Evolutionary conservation across 139 green algal genomes (phyloP), one percentile per base, ranked within the genome.

Genomic region (Chlorella sp.): DNA sequence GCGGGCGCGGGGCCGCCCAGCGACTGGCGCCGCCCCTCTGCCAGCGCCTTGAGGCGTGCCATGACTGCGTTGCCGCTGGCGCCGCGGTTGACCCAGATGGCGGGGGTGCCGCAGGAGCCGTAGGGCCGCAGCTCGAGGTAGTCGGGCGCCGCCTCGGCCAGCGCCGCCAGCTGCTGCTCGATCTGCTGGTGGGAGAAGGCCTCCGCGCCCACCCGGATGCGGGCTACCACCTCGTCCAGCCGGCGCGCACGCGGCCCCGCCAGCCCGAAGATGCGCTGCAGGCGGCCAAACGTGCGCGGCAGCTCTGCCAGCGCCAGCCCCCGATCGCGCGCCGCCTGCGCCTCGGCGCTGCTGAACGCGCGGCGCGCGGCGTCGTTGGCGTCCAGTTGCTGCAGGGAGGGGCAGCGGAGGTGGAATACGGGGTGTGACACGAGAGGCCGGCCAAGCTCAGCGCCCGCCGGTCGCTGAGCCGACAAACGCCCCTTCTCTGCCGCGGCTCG

Each of bases 231-330:
- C 8, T 82, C 67, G 2, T 41, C 17, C 40, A 82, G 46, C 58
- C 74, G 79, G 6, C 82, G 56, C 2, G 68, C 74, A 12, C 59
- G 68, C 0, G 80, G 74, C 7, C 80, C 80, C 60, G 50, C 31
- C n/a, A 14, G 3, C 35, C 80, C 74, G 46, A 85, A 85, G 31
- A 85, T 77, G 53, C 72, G 67, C 67, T 77, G 56, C 27, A 85
- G 62, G 35, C 74, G 50, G 27, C 7, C 45, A 38, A 82, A 79
- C 31, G 67, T 82, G 23, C 41, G 31, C 1, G 80, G 80, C 36
- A 85, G 80, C 59, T 69, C n/a, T 21, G 50, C 67, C 48, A 85
- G 63, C 8, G 70, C 68, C 5, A 41, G 50, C 6, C 23, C 38
- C 27, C 23, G 33, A 15, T 53, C 48, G 3, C 80, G 48, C n/a